Base-by-base conservation (phyloP, 345 rosid genomes). In the Rhizophora mangle region DNA sequence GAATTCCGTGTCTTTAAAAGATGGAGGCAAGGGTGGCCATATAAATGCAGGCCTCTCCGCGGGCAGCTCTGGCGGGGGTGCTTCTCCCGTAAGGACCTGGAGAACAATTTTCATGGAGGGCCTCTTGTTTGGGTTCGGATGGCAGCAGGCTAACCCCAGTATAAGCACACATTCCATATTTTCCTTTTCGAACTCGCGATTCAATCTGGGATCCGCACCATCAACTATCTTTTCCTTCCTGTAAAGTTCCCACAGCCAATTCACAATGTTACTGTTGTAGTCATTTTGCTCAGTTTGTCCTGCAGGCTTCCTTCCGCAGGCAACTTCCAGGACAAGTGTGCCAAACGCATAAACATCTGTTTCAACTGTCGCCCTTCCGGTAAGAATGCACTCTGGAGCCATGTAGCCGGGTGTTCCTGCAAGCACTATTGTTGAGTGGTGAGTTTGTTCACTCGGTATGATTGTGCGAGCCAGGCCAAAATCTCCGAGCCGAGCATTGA, bases 321-420 rank as follows among this genome's bases (percentile, higher is more conserved):
- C 84, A 51, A 85, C 88, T 81, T 83, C 85, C 46, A 92, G 81
- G 57, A 88, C 70, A 31, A 92, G 79, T 20, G 86, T 82, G 1
- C 98, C 96, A 0, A 92, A 90, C 0, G 89, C 84, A 34, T 88
- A 92, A 8, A 90, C 80, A 30, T 92, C 95, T 0, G 91, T 90
- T 65, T 90, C 89, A 9, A 84, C 64, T 0, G 93, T 87, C 6
- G 91, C 93, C 72, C 90, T 76, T 19, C 92, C 87, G 0, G 80
- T 83, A 3, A 86, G 83, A 29, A 89, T 78, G 60, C 78, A 80
- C 79, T 93, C 97, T 0, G 98, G 97, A 31, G 98, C 93, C 92
- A 93, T 93, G 75, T 93, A 93, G 4, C 93, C 93, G 0, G 81
- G 86, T 9, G 98, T 93, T 64, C 98, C 88, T 1, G 93, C 88